phyloP scores from a whole-genome alignment of 2,329 filamentous ascomycete genomes.

The Calonectria hawksworthii region DNA sequence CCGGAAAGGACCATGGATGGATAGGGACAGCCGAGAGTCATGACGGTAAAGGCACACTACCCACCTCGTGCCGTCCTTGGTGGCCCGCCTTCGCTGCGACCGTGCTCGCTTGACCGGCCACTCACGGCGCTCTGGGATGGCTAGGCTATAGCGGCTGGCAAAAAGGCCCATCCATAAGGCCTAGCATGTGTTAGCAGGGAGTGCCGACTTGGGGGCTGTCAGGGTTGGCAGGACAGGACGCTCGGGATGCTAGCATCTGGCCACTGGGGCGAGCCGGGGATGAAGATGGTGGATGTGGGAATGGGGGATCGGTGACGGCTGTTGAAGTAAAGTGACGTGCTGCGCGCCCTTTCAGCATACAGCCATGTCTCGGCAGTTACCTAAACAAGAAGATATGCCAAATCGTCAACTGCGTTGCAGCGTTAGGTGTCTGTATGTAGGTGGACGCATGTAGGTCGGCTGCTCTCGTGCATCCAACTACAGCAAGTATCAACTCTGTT shows the following conservation, averaged over 20 bases:
- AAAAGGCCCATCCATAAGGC: slow-evolving; percentile 9
- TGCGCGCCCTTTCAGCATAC: neutral
- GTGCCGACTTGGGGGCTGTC: neutral
- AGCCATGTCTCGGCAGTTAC: slow-evolving; percentile 9
- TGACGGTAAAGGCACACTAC: slow-evolving; percentile 15
- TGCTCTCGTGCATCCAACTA: slow-evolving; percentile 8
- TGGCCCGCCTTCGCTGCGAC: slow-evolving; percentile 16
- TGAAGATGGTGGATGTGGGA: neutral
- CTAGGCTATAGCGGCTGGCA: slow-evolving; percentile 17
- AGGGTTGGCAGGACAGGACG: neutral
- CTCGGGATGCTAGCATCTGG: neutral
- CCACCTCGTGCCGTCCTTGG: slow-evolving; percentile 14
- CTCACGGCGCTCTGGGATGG: neutral
- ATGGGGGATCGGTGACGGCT: slow-evolving; percentile 1
- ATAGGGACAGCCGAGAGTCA: slow-evolving; percentile 5
- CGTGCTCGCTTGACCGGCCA: slow-evolving; percentile 26
- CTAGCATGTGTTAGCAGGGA: slow-evolving; percentile 8
- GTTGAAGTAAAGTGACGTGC: slow-evolving; percentile 11
- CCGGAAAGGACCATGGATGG: neutral
- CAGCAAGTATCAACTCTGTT: slow-evolving; percentile 12
- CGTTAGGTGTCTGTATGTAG: slow-evolving; percentile 3
- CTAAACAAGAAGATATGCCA: slow-evolving; percentile 6
- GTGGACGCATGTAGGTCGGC: slow-evolving; percentile 10
- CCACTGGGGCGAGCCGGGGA: neutral
- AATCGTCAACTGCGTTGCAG: neutral